phyloP scores from a whole-genome alignment of 495 filamentous ascomycete genomes.

The Xylaria cubensis region DNA sequence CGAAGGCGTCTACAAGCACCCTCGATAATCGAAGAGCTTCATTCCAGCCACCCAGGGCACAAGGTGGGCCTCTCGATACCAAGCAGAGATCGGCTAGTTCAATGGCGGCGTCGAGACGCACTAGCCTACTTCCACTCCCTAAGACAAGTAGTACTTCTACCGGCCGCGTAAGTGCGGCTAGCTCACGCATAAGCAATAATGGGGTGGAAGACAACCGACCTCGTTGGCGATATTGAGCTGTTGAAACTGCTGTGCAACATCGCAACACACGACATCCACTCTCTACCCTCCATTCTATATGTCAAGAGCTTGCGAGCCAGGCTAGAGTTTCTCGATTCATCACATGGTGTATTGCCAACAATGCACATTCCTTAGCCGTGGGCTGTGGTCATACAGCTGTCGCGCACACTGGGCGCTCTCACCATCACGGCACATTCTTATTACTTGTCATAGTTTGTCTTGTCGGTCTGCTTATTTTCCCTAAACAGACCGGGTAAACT shows the following conservation, averaged over 20 bases:
- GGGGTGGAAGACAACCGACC: conserved; percentile 18
- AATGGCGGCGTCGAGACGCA: conserved; percentile 51
- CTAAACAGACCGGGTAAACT: neutral
- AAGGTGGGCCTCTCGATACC: conserved; percentile 30
- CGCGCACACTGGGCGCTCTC: neutral
- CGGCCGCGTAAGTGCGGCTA: conserved; percentile 36
- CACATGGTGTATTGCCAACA: neutral
- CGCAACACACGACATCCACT: neutral
- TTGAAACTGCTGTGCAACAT: neutral
- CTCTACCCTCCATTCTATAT: conserved; percentile 1
- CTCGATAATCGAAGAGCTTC: conserved; percentile 54
- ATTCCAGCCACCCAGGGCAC: conserved; percentile 49
- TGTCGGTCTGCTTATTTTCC: neutral
- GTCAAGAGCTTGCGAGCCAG: neutral
- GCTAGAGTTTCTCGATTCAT: neutral
- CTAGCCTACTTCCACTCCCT: conserved; percentile 60
- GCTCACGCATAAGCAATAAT: conserved; percentile 22
- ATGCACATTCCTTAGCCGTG: neutral
- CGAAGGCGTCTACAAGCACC: conserved; percentile 36
- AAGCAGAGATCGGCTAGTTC: conserved; percentile 56
- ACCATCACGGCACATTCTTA: conserved; percentile 5
- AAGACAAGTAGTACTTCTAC: conserved; percentile 34
- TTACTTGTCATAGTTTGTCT: conserved; percentile 6
- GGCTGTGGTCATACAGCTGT: conserved; percentile 1
- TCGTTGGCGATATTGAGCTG: conserved; percentile 28